Conservation (phyloP, 2,329 filamentous ascomycete genomes). For the Fusarium sp. region DNA sequence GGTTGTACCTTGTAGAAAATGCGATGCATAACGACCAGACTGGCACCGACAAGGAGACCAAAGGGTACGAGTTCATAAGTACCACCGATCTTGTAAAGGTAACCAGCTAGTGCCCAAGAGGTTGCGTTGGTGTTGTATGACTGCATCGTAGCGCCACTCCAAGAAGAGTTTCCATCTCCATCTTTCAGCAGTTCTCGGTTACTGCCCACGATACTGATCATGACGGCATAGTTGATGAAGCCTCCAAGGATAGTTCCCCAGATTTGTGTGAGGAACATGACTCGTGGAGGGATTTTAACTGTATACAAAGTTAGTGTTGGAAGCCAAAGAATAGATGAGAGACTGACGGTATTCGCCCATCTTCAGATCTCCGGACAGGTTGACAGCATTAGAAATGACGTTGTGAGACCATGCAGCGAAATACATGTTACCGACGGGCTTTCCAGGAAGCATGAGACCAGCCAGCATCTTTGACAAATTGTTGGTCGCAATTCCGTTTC, state of each 20-base stretch:
- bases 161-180: conserved; percentile 60
- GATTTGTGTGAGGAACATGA: conserved; percentile 67
- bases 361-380: conserved; percentile 65
- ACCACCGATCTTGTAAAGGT: conserved; percentile 61
- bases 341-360: conserved; percentile 67
- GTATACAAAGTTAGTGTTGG: conserved; percentile 34
- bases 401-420: conserved; percentile 70
- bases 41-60: conserved; percentile 62
- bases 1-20: conserved; percentile 54
- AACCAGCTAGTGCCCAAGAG: conserved; percentile 63
- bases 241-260: conserved; percentile 67
- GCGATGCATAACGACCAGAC: conserved; percentile 58
- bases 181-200: conserved; percentile 61
- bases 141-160: conserved; percentile 66
- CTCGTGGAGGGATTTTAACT: conserved; percentile 66
- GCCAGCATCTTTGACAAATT: conserved; percentile 69
- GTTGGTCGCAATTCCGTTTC: conserved; percentile 69
- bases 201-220: conserved; percentile 63
- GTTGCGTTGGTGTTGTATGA: conserved; percentile 60
- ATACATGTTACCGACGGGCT: conserved; percentile 68
- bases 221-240: conserved; percentile 66
- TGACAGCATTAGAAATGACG: conserved; percentile 63
- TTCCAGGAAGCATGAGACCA: conserved; percentile 62
- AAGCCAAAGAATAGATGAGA: fast-evolving
- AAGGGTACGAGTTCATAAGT: conserved; percentile 62